These are phyloP conservation scores for Yueomyces sp. DNA, from an alignment of 805 yeast genomes.

Conservation along the genomic window DNA sequence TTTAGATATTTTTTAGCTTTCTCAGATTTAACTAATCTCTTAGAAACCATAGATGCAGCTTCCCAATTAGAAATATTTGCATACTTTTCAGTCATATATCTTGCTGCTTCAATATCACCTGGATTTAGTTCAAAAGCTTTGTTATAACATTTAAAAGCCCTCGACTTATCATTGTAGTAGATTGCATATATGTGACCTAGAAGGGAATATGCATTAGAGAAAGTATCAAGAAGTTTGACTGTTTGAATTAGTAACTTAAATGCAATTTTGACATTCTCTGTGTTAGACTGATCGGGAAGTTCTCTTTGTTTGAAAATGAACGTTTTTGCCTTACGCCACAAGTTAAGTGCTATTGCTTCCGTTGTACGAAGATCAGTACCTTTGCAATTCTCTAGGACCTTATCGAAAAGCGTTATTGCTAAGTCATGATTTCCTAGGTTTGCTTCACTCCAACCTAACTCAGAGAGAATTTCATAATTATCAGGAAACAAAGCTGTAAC, in stretches of 20 bases:
- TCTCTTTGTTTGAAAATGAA: slow-evolving; percentile 27
- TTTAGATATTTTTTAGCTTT: slow-evolving; percentile 38
- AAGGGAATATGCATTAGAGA: slow-evolving; percentile 71
- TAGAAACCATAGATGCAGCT: slow-evolving; percentile 61
- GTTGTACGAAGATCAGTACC: slow-evolving; percentile 41
- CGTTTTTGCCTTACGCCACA: slow-evolving; percentile 68
- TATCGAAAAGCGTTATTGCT: slow-evolving; percentile 25
- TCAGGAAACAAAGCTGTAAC: slow-evolving; percentile 39
- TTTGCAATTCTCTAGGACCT: slow-evolving; percentile 21
- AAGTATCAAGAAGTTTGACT: slow-evolving; percentile 46
- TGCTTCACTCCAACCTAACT: slow-evolving; percentile 68
- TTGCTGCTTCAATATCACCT: slow-evolving; percentile 63
- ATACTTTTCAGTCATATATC: slow-evolving; percentile 56
- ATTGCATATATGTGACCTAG: slow-evolving; percentile 63
- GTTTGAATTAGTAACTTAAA: slow-evolving; percentile 47
- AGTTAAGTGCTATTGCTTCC: slow-evolving; percentile 43
- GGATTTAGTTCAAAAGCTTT: slow-evolving; percentile 82
- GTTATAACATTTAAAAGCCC: slow-evolving; percentile 78
- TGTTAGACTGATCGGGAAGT: slow-evolving; percentile 3
- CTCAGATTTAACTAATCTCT: slow-evolving; percentile 51
- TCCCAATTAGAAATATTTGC: slow-evolving; percentile 68
- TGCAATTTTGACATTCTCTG: slow-evolving; percentile 30
- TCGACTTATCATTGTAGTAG: slow-evolving; percentile 39
- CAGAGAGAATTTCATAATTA: slow-evolving; percentile 47
- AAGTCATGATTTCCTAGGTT: slow-evolving; percentile 36